Evolutionary conservation across 768 basidiomycete genomes (phyloP), one percentile per base, ranked within the genome.

Genomic region (Gloeophyllum trabeum): DNA sequence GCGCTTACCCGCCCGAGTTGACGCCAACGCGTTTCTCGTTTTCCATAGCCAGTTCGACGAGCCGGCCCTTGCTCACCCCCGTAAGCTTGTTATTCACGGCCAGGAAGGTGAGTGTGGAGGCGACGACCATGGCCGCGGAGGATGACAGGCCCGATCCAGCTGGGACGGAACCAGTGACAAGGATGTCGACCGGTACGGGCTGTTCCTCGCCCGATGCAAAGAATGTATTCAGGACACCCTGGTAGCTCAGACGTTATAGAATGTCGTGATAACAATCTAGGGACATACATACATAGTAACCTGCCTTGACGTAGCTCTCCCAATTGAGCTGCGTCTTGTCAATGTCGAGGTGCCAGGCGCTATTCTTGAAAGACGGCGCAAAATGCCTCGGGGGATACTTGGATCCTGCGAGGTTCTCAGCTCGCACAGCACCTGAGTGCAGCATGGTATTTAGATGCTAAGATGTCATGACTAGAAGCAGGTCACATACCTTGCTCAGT

Each of bases 251-350:
- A n/a, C n/a, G n/a, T n/a, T n/a, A n/a, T n/a, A 26, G 40, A 16
- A 12, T 4, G 6, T 6, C 10, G n/a, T n/a, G n/a, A n/a, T n/a
- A n/a, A n/a, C n/a, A n/a, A n/a, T n/a, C n/a, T n/a, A n/a, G 30
- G 19, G 24, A 42, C 16, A 46, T 10, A 65, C 78, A 46, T 44
- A 86, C 86, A 55, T 81, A 83, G 52, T 86, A 88, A 14, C 82
- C 85, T 1, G 85, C 86, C 56, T 90, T 89, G 51, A 91, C 76
- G 56, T 89, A 91, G 53, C 81, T 88, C 54, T 87, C 85, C 89
- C 88, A 91, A 39, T 81, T 64, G 25, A 88, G 60, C 48, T 79
- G 71, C 25, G 69, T 64, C 24, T 71, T 80, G 52, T 81, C 71
- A 47, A 89, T 89, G 39, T 81, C 82, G 12, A 91, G 62, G 48